Conservation (phyloP, 768 basidiomycete species). For the Harrya chromipes region DNA sequence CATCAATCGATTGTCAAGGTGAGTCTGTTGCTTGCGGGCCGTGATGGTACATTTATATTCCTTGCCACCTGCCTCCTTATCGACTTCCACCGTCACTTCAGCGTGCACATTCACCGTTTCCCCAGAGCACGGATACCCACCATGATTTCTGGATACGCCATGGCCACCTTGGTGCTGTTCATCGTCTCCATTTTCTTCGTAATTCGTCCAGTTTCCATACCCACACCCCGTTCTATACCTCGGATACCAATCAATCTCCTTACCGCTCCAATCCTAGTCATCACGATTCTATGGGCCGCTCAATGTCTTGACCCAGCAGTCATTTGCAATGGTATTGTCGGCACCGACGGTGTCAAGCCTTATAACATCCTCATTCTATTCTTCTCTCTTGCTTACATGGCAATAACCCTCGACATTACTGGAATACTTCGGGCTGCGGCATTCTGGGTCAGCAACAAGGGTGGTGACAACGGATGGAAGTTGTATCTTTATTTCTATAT, state of each 20-base stretch:
- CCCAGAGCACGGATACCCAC: background rate
- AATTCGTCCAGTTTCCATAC: constrained; percentile 44
- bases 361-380: constrained; percentile 94
- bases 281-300: constrained; percentile 52
- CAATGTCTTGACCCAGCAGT: constrained; percentile 46
- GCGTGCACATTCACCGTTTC: background rate
- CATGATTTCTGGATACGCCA: constrained; percentile 46
- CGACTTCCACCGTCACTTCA: too few relatives aligned
- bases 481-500: constrained; percentile 81
- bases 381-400: constrained; percentile 89
- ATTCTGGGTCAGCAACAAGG: constrained; percentile 82
- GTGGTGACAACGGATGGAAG: constrained; percentile 64
- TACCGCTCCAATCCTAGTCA: constrained; percentile 52
- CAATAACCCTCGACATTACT: constrained; percentile 86
- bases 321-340: constrained; percentile 77
- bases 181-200: constrained; percentile 52
- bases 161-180: constrained; percentile 52
- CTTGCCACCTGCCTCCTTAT: too few relatives aligned
- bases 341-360: constrained; percentile 75
- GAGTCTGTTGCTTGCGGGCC: too few relatives aligned
- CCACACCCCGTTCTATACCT: constrained; percentile 32
- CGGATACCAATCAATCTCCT: constrained; percentile 46
- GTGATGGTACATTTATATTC: too few relatives aligned
- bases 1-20: too few relatives aligned
- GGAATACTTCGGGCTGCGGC: constrained; percentile 86